Evolutionary conservation across 345 rosid genomes (phyloP).

Genomic region (Eucalyptus caleyi): DNA sequence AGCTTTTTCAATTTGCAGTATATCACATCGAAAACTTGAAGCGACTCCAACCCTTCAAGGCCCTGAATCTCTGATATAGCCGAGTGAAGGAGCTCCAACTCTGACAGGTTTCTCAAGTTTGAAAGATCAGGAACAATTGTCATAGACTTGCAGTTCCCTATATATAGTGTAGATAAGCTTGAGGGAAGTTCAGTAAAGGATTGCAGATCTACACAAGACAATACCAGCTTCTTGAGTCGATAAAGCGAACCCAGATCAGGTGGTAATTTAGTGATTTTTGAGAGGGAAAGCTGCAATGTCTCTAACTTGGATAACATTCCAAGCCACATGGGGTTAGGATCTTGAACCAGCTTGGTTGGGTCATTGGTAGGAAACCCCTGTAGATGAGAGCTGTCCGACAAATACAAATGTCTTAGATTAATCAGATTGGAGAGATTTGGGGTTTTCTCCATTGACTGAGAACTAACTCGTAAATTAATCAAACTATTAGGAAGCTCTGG

Average conservation of each 20-base stretch:
- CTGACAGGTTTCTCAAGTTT: neutral
- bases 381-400: neutral
- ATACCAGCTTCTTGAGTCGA: neutral
- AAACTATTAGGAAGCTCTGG: slow-evolving; percentile 1
- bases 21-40: neutral
- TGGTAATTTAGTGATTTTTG: neutral
- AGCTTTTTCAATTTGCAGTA: neutral
- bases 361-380: neutral
- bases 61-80: neutral
- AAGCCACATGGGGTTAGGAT: neutral
- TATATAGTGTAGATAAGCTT: neutral
- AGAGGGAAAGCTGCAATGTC: slow-evolving; percentile 1
- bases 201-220: slow-evolving; percentile 1
- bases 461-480: neutral
- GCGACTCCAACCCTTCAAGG: slow-evolving; percentile 3
- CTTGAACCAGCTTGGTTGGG: neutral
- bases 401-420: neutral
- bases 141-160: slow-evolving; percentile 7
- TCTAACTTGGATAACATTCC: neutral
- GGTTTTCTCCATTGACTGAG: neutral
- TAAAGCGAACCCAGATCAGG: neutral
- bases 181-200: neutral
- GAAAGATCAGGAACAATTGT: neutral
- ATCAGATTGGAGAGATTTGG: neutral
- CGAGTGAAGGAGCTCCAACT: slow-evolving; percentile 4